Evolutionary conservation across 208 protist species (phyloP).

Genomic region (Acanthamoeba quina): DNA sequence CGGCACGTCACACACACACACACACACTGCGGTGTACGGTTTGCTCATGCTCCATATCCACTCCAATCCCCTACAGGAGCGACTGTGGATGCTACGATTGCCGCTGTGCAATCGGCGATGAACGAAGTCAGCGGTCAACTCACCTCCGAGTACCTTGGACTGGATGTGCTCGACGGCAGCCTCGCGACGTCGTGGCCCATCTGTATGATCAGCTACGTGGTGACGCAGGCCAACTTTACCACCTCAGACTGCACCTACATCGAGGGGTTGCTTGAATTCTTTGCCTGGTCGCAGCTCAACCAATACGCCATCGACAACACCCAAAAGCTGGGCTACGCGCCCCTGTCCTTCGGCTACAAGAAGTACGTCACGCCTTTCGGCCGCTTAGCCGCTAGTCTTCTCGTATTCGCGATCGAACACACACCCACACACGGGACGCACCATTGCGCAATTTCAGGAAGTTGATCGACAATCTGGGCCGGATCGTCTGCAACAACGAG

Average conservation of each 20-base stretch:
- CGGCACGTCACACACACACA: not conserved
- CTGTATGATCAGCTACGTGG: constrained; percentile 54
- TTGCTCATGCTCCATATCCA: not conserved
- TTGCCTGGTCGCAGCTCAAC: constrained; percentile 71
- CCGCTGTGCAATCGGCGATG: constrained; percentile 7
- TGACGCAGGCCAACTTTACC: not conserved
- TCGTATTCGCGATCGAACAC: not conserved
- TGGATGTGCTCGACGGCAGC: constrained; percentile 20
- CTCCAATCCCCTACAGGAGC: not conserved
- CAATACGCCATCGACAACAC: not conserved
- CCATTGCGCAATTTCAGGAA: not conserved
- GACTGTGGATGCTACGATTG: not conserved
- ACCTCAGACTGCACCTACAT: constrained; percentile 51
- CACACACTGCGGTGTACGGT: not conserved
- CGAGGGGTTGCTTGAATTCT: constrained; percentile 47
- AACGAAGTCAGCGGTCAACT: not conserved
- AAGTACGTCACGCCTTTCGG: not conserved
- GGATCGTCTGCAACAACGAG: not conserved
- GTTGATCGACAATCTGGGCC: not conserved
- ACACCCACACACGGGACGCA: too few relatives aligned
- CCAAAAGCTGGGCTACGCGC: not conserved
- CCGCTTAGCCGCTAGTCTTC: not conserved
- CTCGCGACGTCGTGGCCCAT: constrained; percentile 64
- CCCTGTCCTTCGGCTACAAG: constrained; percentile 26
- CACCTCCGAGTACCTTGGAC: constrained; percentile 3